A percentile compares a stretch with the other conserved stretches of the same genome.
Evolutionary conservation across 1,284 basidiomycete species (phyloP).

Genomic region (Leccinum brunneo-olivaceum): DNA sequence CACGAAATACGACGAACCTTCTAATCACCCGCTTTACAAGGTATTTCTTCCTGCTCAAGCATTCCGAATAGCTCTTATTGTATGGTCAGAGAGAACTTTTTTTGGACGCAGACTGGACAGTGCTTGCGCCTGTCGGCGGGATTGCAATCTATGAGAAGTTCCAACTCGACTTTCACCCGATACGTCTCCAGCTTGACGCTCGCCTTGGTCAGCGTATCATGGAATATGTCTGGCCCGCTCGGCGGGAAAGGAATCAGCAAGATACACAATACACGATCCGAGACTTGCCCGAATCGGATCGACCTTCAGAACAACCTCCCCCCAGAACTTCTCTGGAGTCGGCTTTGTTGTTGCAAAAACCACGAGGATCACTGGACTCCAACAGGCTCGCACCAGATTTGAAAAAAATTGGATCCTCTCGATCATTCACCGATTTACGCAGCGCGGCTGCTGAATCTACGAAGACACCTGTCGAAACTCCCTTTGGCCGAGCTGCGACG

Average conservation of each 20-base stretch:
- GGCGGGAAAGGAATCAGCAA: constrained; percentile 39
- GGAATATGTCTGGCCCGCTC: constrained; percentile 83
- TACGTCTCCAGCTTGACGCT: constrained; percentile 84
- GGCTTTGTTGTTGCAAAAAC: constrained; percentile 29
- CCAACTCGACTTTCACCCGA: constrained; percentile 78
- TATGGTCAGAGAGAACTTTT: constrained; percentile 53
- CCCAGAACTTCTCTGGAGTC: constrained; percentile 42
- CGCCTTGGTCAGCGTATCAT: constrained; percentile 77
- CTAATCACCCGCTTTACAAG: constrained; percentile 62
- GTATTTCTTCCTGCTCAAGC: constrained; percentile 32
- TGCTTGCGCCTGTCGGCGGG: constrained; percentile 87
- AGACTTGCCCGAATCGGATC: constrained; percentile 22
- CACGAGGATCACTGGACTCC: constrained; percentile 28
- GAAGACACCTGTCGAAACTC: constrained; percentile 19
- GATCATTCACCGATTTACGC: constrained; percentile 67
- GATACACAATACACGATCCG: not conserved
- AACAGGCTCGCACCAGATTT: constrained; percentile 31
- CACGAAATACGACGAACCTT: constrained; percentile 66
- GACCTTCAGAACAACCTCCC: constrained; percentile 12
- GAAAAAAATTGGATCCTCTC: constrained; percentile 50
- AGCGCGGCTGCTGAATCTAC: constrained; percentile 36
- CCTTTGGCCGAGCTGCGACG: constrained; percentile 15
- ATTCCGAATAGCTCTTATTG: constrained; percentile 6
- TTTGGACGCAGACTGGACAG: constrained; percentile 70
- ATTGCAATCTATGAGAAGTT: constrained; percentile 88